These are phyloP conservation scores for Trypanosoma lewisi DNA, from an alignment of 208 protist species.

Conservation along the genomic window DNA sequence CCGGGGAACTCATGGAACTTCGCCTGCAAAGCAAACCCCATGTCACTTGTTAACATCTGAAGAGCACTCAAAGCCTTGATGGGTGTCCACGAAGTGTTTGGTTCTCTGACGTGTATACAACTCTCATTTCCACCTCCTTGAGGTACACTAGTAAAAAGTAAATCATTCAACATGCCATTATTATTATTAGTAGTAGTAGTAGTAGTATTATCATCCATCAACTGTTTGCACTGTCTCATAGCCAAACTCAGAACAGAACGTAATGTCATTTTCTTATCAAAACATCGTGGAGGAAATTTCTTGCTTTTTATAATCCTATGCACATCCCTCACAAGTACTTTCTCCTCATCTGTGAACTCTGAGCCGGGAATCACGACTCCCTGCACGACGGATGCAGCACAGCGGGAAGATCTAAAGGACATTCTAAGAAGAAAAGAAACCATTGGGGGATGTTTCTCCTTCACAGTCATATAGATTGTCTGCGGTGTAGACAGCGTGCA, in stretches of 20 bases:
- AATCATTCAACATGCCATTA: too few relatives aligned
- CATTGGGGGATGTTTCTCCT: slow-evolving; percentile 21
- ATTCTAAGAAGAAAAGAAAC: slow-evolving; percentile 29
- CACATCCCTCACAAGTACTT: slow-evolving; percentile 18
- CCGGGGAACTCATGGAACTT: not conserved
- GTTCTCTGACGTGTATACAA: too few relatives aligned
- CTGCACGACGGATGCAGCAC: slow-evolving; percentile 21
- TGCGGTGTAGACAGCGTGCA: slow-evolving; percentile 18
- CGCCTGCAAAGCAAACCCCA: not conserved
- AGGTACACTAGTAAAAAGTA: too few relatives aligned
- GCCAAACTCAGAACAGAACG: not conserved
- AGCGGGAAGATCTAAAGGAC: slow-evolving; percentile 25
- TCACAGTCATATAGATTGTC: slow-evolving; percentile 25
- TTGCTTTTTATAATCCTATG: slow-evolving; percentile 4
- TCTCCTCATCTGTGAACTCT: slow-evolving; percentile 11
- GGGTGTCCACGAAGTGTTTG: not conserved
- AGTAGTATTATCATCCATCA: not conserved
- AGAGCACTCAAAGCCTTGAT: not conserved
- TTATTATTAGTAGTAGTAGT: not conserved
- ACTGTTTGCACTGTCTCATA: not conserved
- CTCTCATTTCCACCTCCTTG: too few relatives aligned
- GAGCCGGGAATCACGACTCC: not conserved
- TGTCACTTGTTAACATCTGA: not conserved
- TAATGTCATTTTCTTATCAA: not conserved
- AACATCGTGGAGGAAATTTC: slow-evolving; percentile 10